A percentile compares a stretch with the other conserved stretches of the same genome.
phyloP scores from a whole-genome alignment of 495 filamentous ascomycete genomes.

The Penicillium cinerascens region DNA sequence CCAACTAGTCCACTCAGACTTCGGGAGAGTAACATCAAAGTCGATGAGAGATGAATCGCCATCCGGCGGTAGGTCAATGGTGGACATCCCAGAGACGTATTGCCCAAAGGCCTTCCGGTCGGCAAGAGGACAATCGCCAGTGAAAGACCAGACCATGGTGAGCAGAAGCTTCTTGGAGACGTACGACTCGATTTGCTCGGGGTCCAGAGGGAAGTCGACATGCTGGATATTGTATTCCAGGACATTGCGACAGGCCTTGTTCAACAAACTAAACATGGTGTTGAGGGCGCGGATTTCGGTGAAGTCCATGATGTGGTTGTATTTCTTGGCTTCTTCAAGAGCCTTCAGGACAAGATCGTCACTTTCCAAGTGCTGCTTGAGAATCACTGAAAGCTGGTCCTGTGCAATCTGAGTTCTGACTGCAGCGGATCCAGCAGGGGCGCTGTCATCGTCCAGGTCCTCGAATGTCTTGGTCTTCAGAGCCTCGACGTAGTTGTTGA shows the following conservation, averaged over 20 bases:
- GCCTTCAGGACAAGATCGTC: slow-evolving; percentile 75
- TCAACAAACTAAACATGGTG: slow-evolving; percentile 91
- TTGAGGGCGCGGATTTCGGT: slow-evolving; percentile 84
- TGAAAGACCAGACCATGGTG: slow-evolving; percentile 89
- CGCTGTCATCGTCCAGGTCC: slow-evolving; percentile 87
- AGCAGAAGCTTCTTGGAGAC: slow-evolving; percentile 90
- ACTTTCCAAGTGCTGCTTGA: slow-evolving; percentile 69
- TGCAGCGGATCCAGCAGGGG: slow-evolving; percentile 73
- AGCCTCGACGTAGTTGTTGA: slow-evolving; percentile 81
- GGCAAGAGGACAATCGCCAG: slow-evolving; percentile 84
- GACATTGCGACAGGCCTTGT: slow-evolving; percentile 85
- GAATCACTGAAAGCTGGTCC: slow-evolving; percentile 67
- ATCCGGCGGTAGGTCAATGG: slow-evolving; percentile 74
- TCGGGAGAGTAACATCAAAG: slow-evolving; percentile 83
- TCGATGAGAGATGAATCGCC: slow-evolving; percentile 86
- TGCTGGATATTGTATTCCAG: slow-evolving; percentile 96
- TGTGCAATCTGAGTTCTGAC: slow-evolving; percentile 74
- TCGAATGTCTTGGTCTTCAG: slow-evolving; percentile 80
- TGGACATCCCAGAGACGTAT: slow-evolving; percentile 71
- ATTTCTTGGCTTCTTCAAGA: slow-evolving; percentile 69
- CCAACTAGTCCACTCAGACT: slow-evolving; percentile 86
- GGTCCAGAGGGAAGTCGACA: slow-evolving; percentile 85
- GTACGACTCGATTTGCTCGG: slow-evolving; percentile 83
- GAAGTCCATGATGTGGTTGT: slow-evolving; percentile 97
- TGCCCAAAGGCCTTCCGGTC: slow-evolving; percentile 90